These are phyloP conservation scores for Pichia californica DNA, from an alignment of 805 yeast species.

Conservation along the genomic window DNA sequence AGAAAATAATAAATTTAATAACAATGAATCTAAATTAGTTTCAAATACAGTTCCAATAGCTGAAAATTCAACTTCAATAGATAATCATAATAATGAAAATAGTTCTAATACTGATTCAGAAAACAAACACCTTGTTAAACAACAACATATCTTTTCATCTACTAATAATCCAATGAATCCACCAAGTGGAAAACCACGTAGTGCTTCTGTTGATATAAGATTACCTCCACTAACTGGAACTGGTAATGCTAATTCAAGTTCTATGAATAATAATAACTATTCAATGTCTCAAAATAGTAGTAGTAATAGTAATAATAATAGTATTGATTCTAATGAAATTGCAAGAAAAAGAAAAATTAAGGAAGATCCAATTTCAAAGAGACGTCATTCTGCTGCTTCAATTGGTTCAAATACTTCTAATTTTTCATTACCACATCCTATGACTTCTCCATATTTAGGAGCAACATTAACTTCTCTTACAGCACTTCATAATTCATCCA, in stretches of 20 bases:
- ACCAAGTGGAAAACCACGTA: constrained; percentile 12
- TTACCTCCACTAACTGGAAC: constrained; percentile 6
- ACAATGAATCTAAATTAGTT: no score
- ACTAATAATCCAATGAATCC: neutral
- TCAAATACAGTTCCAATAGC: neutral
- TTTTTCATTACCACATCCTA: constrained; percentile 21
- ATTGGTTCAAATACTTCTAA: constrained; percentile 10
- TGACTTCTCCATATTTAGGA: constrained; percentile 13
- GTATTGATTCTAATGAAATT: constrained; percentile 12
- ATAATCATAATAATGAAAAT: no score
- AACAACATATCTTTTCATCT: no score
- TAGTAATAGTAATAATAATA: neutral
- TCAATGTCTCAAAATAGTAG: neutral
- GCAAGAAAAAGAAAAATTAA: constrained; percentile 23
- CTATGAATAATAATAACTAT: no score
- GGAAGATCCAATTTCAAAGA: constrained; percentile 19
- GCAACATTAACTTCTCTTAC: constrained; percentile 5
- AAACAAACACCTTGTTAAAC: no score
- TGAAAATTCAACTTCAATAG: no score
- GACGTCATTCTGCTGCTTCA: constrained; percentile 31
- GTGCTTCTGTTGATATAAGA: constrained; percentile 21
- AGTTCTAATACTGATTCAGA: no score
- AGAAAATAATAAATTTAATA: no score
- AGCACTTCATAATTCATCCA: neutral
- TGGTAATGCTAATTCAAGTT: neutral